These are phyloP conservation scores for Harringtonia aguacate DNA, from an alignment of 2,329 filamentous ascomycete genomes.

Conservation along the genomic window DNA sequence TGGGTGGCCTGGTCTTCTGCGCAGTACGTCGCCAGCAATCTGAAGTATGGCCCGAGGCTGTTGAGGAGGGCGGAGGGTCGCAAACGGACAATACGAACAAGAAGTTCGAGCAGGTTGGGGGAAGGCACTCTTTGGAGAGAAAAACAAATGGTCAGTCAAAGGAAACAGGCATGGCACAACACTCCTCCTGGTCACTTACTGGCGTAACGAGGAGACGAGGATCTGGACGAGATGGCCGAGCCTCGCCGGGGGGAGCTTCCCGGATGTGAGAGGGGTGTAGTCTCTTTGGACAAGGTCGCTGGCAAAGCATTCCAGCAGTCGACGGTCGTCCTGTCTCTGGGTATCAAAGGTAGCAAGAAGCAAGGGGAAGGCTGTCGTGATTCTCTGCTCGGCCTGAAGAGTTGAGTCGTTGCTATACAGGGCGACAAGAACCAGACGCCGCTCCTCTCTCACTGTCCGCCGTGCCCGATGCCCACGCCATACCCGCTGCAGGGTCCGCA, in stretches of 20 bases:
- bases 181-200: slow-evolving; percentile 10
- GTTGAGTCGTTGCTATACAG: slow-evolving; percentile 31
- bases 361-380: slow-evolving; percentile 32
- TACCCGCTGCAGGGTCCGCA: slow-evolving; percentile 61
- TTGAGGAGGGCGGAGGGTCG: slow-evolving; percentile 9
- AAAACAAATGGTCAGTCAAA: background rate
- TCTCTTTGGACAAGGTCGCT: slow-evolving; percentile 28
- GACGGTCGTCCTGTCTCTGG: slow-evolving; percentile 32
- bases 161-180: background rate
- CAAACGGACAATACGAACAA: slow-evolving; percentile 10
- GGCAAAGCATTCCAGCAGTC: slow-evolving; percentile 34
- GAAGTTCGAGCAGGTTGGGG: slow-evolving; percentile 3
- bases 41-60: slow-evolving; percentile 12
- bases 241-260: slow-evolving; percentile 18
- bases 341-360: slow-evolving; percentile 39
- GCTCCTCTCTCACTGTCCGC: slow-evolving; percentile 41
- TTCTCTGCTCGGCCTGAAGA: slow-evolving; percentile 23
- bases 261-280: slow-evolving; percentile 23
- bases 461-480: slow-evolving; percentile 72
- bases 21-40: slow-evolving; percentile 8
- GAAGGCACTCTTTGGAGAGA: background rate
- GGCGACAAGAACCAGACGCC: slow-evolving; percentile 53
- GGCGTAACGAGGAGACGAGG: slow-evolving; percentile 24
- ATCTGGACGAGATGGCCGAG: slow-evolving; percentile 24
- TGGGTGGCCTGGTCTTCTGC: slow-evolving; percentile 3